Evolutionary conservation across 495 filamentous ascomycete genomes (phyloP).

Genomic region (Neurospora sp.): DNA sequence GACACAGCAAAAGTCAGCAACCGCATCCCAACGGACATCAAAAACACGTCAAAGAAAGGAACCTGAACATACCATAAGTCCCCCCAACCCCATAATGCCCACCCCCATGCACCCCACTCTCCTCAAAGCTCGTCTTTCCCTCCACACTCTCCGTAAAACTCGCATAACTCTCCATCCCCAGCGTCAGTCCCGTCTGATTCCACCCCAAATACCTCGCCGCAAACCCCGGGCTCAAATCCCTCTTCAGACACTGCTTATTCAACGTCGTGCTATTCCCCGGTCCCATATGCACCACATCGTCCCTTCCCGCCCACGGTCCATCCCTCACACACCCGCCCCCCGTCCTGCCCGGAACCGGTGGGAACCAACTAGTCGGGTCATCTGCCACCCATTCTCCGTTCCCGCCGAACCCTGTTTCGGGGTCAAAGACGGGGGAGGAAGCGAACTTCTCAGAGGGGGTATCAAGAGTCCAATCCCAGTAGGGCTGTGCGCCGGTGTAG

Average conservation of each 20-base stretch:
- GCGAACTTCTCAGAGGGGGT: no score
- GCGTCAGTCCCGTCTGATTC: slow-evolving; percentile 14
- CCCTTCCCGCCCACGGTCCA: slow-evolving; percentile 21
- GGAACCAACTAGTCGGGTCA: slow-evolving; percentile 1
- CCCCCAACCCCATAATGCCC: slow-evolving; percentile 15
- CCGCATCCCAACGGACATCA: not conserved
- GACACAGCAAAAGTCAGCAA: not conserved
- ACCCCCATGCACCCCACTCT: slow-evolving; percentile 11
- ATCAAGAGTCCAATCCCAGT: slow-evolving; percentile 32
- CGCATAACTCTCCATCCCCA: slow-evolving; percentile 11
- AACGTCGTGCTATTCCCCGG: slow-evolving; percentile 12
- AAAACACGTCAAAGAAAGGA: not conserved
- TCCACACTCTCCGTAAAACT: slow-evolving; percentile 12
- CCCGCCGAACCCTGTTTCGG: slow-evolving; percentile 22
- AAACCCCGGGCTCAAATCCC: slow-evolving; percentile 24
- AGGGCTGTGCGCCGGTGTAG: slow-evolving; percentile 28
- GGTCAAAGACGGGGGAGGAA: slow-evolving; percentile 26
- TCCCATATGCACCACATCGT: slow-evolving; percentile 10
- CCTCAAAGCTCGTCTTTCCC: slow-evolving; percentile 13
- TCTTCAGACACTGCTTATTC: slow-evolving; percentile 30
- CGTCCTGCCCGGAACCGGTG: slow-evolving; percentile 15
- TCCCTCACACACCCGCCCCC: slow-evolving; percentile 26
- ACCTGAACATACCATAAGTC: not conserved
- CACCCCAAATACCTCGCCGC: slow-evolving; percentile 10
- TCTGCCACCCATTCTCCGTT: slow-evolving; percentile 10